Evolutionary conservation across 2,329 filamentous ascomycete genomes (phyloP).

Genomic region (Zalaria obscura): DNA sequence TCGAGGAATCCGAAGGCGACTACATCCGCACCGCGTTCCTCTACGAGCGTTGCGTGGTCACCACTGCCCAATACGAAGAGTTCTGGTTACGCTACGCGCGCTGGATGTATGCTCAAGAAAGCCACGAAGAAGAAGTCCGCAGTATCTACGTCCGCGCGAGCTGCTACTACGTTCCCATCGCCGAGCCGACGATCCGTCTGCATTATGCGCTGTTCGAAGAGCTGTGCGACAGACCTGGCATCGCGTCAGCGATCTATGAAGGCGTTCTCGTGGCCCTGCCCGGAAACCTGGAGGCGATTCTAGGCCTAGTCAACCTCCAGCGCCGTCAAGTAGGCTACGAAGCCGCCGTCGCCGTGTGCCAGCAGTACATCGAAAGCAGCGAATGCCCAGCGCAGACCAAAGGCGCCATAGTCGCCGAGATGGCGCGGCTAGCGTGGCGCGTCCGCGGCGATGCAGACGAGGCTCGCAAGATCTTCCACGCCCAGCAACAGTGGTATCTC

Average conservation of each 20-base stretch:
- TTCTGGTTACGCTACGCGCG: conserved; percentile 96
- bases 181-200: conserved; percentile 66
- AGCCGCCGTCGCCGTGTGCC: conserved; percentile 71
- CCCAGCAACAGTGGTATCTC: conserved; percentile 70
- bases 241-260: conserved; percentile 73
- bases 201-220: conserved; percentile 96
- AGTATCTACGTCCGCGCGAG: conserved; percentile 84
- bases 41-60: conserved; percentile 87
- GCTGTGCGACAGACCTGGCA: conserved; percentile 57
- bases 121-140: conserved; percentile 77
- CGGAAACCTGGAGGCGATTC: conserved; percentile 72
- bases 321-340: conserved; percentile 73
- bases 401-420: conserved; percentile 75
- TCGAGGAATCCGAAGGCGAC: conserved; percentile 76
- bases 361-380: conserved; percentile 61
- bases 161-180: conserved; percentile 74
- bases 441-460: conserved; percentile 62
- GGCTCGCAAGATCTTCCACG: conserved; percentile 68
- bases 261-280: conserved; percentile 64
- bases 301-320: conserved; percentile 75
- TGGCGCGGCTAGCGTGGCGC: conserved; percentile 79
- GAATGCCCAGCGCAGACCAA: conserved; percentile 66
- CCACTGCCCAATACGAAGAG: conserved; percentile 88
- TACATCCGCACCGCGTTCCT: conserved; percentile 63
- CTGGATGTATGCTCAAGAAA: conserved; percentile 75